Evolutionary conservation across 1,139 yeast genomes (phyloP), one percentile per base, ranked within the genome.

Genomic region (Pichia sp.): DNA sequence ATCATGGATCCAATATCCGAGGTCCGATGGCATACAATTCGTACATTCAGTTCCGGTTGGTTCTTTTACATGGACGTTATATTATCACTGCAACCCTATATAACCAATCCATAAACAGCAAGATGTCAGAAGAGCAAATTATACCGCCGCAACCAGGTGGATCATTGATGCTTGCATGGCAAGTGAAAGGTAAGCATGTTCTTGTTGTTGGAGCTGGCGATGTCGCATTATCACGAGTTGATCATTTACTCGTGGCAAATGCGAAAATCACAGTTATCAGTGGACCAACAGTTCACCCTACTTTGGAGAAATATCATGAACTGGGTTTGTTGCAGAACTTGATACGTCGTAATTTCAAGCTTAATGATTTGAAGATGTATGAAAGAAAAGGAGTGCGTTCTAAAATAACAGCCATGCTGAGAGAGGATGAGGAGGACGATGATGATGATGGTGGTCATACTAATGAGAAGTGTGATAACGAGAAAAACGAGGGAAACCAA

Each of bases 191-290:
- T 47, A 74, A 72, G 41, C 83, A 73, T 48, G 84, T 82, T 19
- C 64, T 84, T 18, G 83, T 84, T 2, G 72, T 84, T 30, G 94
- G 94, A 0, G 84, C 81, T 8, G 94, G 94, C 6, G 86, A 80
- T 35, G 94, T 85, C 10, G 95, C 88, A 0, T 64, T 77, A 13
- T 74, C 87, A 26, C 60, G 95, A 39, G 72, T 84, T 12, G 64
- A 69, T 36, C 84, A 81, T 51, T 64, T 84, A 26, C 59, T 82
- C 11, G 69, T 72, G 20, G 91, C 94, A 1, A 72, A 77, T 45
- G 91, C 93, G 6, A 64, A 63, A 36, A 71, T 84, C 30, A 79
- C 87, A 0, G 80, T 84, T 17, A 65, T 85, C 5, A 23, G 34
- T 5, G 68, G 88, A 0, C 42, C 40, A 6, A 58, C 53, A 1